Percentiles rank a stretch among this genome's conserved stretches.
Conservation (phyloP, 306 rosid species). For the Alnus rubra region DNA sequence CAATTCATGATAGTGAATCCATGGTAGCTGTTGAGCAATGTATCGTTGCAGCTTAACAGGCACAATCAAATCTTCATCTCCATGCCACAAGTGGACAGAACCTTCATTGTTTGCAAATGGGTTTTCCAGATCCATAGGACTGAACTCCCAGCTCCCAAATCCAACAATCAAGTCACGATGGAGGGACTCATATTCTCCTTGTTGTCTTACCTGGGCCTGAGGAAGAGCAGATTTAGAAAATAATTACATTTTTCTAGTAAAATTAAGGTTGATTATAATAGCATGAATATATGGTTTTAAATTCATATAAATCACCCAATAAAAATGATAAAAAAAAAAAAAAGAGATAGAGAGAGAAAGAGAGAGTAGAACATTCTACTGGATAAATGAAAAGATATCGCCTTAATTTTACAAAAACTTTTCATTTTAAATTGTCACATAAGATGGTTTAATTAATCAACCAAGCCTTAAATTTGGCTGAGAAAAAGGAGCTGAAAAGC, state of each 20-base stretch:
- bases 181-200: conserved; percentile 63
- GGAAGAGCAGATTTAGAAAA: conserved; percentile 28
- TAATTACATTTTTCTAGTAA: neutral
- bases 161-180: conserved; percentile 66
- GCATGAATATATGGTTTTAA: neutral
- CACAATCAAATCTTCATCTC: conserved; percentile 67
- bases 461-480: neutral
- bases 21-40: conserved; percentile 65
- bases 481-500: neutral
- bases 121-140: conserved; percentile 68
- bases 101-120: conserved; percentile 75
- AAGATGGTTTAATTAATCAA: neutral
- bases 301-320: neutral
- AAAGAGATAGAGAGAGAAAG: neutral
- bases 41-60: conserved; percentile 56
- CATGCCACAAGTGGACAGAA: conserved; percentile 86
- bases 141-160: conserved; percentile 80
- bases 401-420: neutral
- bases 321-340: neutral
- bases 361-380: neutral
- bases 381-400: neutral
- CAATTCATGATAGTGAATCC: conserved; percentile 85
- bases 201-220: conserved; percentile 62
- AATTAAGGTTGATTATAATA: neutral
- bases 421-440: neutral